Conservation (phyloP, 1,284 basidiomycete species). For the Kwoniella shivajii region DNA sequence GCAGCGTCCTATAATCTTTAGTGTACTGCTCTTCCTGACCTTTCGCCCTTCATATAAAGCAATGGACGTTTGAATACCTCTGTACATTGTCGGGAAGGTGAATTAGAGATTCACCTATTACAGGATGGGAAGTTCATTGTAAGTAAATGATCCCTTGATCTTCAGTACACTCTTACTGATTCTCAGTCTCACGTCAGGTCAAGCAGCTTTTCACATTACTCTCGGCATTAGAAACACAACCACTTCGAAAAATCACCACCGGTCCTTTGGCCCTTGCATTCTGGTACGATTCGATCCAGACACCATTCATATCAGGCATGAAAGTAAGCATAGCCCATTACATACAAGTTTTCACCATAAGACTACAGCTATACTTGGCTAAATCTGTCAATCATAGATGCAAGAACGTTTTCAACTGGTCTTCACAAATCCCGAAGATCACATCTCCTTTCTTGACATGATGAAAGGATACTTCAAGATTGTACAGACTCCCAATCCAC, state of each 20-base stretch:
- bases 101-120: neutral
- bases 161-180: no score
- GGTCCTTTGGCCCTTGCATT: constrained; percentile 2
- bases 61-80: no score
- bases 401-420: constrained; percentile 20
- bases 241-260: constrained; percentile 4
- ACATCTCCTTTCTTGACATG: neutral
- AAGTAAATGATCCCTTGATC: no score
- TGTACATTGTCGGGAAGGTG: no score
- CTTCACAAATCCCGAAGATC: neutral
- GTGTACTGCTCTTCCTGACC: no score
- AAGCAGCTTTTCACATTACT: neutral
- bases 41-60: no score
- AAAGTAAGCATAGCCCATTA: neutral
- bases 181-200: no score
- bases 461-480: constrained; percentile 12
- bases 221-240: neutral
- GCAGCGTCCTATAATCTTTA: neutral
- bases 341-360: neutral
- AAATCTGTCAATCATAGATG: no score
- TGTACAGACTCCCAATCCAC: neutral
- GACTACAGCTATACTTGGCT: no score
- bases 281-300: constrained; percentile 13
- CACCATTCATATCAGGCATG: neutral
- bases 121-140: neutral